Conservation (phyloP, 1,284 basidiomycete genomes). For the Lentinula novae-zelandiae region DNA sequence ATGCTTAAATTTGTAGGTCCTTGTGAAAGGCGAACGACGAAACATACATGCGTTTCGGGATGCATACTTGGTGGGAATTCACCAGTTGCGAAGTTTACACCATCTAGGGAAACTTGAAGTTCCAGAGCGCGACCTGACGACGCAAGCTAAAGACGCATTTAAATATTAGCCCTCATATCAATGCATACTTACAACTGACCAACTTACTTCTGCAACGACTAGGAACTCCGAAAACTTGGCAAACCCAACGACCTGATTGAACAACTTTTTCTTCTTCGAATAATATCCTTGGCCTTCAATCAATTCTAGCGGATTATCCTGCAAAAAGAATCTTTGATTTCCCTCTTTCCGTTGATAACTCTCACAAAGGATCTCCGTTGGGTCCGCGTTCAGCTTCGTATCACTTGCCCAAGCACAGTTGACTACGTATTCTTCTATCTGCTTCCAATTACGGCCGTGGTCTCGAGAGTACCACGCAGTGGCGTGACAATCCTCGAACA, state of each 20-base stretch:
- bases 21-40: neutral
- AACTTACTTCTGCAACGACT: slow-evolving; percentile 84
- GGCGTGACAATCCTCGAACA: slow-evolving; percentile 55
- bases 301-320: slow-evolving; percentile 74
- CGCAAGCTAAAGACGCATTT: slow-evolving; percentile 45
- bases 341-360: slow-evolving; percentile 82
- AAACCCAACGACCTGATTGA: slow-evolving; percentile 89
- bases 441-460: slow-evolving; percentile 76
- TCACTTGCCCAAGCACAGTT: slow-evolving; percentile 94
- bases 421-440: slow-evolving; percentile 83
- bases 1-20: slow-evolving; percentile 1
- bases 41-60: slow-evolving; percentile 78
- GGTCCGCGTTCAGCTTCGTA: slow-evolving; percentile 73
- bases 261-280: slow-evolving; percentile 68
- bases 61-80: slow-evolving; percentile 89
- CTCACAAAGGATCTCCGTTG: slow-evolving; percentile 90
- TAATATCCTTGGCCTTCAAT: slow-evolving; percentile 81
- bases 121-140: slow-evolving; percentile 60
- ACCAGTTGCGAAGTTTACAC: slow-evolving; percentile 78
- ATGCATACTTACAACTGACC: neutral
- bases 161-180: neutral
- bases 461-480: slow-evolving; percentile 73
- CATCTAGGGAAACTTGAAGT: slow-evolving; percentile 91
- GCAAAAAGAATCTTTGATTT: slow-evolving; percentile 58
- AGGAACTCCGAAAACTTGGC: slow-evolving; percentile 96